Evolutionary conservation across 2,329 filamentous ascomycete genomes (phyloP).

Genomic region (Pseudocercospora eumusae): DNA sequence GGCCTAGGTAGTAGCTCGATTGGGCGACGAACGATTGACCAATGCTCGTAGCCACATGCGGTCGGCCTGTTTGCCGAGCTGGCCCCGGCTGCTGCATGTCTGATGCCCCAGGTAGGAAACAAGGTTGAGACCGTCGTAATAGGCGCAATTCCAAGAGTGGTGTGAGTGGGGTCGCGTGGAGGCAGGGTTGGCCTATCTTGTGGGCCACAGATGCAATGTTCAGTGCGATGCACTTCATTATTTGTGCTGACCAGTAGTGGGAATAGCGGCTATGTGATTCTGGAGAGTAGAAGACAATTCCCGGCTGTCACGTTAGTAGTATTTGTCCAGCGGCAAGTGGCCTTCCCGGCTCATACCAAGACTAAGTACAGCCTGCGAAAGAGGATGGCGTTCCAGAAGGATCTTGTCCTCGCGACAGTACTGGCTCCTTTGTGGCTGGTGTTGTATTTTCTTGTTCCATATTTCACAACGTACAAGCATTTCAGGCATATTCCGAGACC

Average conservation of each 20-base stretch:
- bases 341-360: background rate
- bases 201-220: background rate
- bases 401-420: conserved; percentile 18
- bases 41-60: background rate
- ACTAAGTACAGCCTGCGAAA: background rate
- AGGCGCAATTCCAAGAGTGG: background rate
- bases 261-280: conserved; percentile 1
- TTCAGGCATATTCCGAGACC: conserved; percentile 29
- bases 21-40: background rate
- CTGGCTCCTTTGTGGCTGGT: conserved; percentile 21
- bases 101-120: background rate
- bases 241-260: conserved; percentile 7
- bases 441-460: conserved; percentile 29
- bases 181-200: background rate
- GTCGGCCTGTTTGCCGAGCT: background rate
- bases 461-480: conserved; percentile 28
- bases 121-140: background rate
- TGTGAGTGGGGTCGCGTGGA: background rate
- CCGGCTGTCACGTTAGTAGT: conserved; percentile 10
- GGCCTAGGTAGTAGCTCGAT: no score
- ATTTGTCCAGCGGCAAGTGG: conserved; percentile 10
- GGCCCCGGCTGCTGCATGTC: background rate
- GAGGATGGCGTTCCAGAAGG: conserved; percentile 18
- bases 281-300: background rate
- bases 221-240: background rate